phyloP scores from a whole-genome alignment of 345 rosid genomes.

The Aquilaria yunnanensis region DNA sequence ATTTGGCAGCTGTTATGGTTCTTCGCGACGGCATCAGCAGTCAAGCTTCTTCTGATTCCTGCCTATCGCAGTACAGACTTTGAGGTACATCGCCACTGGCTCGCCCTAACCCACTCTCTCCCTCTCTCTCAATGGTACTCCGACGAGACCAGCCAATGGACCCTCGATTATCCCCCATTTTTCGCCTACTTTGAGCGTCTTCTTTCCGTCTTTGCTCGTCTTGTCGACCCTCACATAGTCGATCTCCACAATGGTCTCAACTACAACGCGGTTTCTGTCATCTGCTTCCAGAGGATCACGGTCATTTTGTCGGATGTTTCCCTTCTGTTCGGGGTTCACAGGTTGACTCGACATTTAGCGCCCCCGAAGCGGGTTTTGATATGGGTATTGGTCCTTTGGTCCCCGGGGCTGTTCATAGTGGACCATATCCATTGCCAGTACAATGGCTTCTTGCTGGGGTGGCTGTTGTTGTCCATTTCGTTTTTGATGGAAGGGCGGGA shows the following conservation, averaged over 20 bases:
- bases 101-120: conserved; percentile 74
- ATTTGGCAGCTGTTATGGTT: conserved; percentile 44
- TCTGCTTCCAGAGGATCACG: conserved; percentile 61
- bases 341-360: conserved; percentile 35
- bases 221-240: conserved; percentile 64
- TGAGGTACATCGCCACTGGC: conserved; percentile 97
- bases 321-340: conserved; percentile 50
- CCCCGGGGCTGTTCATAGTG: conserved; percentile 74
- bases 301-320: conserved; percentile 68
- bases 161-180: conserved; percentile 91
- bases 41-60: conserved; percentile 73
- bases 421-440: conserved; percentile 96
- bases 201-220: conserved; percentile 49
- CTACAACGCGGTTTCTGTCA: conserved; percentile 41
- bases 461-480: conserved; percentile 72
- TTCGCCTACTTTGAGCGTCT: conserved; percentile 63
- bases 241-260: conserved; percentile 54
- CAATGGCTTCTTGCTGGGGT: conserved; percentile 81
- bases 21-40: conserved; percentile 42
- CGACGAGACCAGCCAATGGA: conserved; percentile 88
- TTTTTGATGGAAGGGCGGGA: conserved; percentile 73
- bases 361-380: conserved; percentile 34
- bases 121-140: conserved; percentile 81
- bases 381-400: conserved; percentile 70
- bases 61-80: conserved; percentile 84